Base-by-base conservation (phyloP, 495 filamentous ascomycete genomes). In the Penicillium coffeae region DNA sequence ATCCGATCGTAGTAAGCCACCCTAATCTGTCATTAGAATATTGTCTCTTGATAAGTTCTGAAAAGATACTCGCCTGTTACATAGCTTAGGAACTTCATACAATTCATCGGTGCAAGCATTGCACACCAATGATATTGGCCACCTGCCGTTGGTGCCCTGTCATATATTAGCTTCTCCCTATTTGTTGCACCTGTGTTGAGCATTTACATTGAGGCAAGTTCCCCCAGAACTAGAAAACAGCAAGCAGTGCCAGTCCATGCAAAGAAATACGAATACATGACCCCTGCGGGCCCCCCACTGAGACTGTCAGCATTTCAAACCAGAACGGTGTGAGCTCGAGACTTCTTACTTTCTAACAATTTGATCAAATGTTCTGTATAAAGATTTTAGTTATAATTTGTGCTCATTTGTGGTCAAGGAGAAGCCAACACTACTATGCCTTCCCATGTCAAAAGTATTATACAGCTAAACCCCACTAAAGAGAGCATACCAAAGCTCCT, bases 251-350 rank as follows among this genome's bases (percentile, higher is more conserved):
- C 75, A 12, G 69, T 42, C 74, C 74, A 80, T n/a, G 59, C 65
- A 46, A 76, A 68, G 2, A 81, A 46, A 42, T 70, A 81, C 16
- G 68, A 67, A 62, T 75, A 79, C 2, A 81, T 55, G 1, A 76
- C 66, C 13, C 72, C 75, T 0, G 64, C 73, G 1, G 76, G 67
- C 8, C 77, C 77, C 8, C 70, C 76, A 55, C 60, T 69, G 25
- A 30, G 10, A 10, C 4, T 30, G 10, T 30, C 10, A 30, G 25
- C 25, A 10, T 30, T 10, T 5, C 25, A 5, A 30, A 30, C 10
- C 25, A 4, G 5, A n/a, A 30, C 25, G 4, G 10, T 30, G 10
- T 10, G 25, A 10, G 10, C 4, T 4, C 10, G 25, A 30, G 10
- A 30, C 25, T 30, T 30, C 25, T 4, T 4, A 30, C 25, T 30